phyloP scores from a whole-genome alignment of 352 stramenopile genomes.

The Peronospora tabacina region DNA sequence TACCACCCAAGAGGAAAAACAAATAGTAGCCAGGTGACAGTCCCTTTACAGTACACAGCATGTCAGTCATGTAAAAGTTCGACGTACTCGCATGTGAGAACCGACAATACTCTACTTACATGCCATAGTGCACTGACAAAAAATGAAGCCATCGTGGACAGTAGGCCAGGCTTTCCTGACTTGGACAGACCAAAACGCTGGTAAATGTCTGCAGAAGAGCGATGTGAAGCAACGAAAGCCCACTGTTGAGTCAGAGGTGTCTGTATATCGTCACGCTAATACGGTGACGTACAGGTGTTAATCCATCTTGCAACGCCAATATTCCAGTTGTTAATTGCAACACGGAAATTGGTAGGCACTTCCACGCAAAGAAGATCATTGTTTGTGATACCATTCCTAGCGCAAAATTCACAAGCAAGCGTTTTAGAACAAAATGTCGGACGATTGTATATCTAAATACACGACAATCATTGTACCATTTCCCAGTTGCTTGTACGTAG shows the following conservation, averaged over 20 bases:
- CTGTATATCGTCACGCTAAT: background rate
- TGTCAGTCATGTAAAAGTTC: slow-evolving; percentile 4
- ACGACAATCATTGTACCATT: slow-evolving; percentile 37
- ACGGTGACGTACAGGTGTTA: slow-evolving; percentile 59
- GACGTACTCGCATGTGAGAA: background rate
- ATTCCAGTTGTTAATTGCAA: slow-evolving; percentile 87
- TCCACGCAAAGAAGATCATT: slow-evolving; percentile 82
- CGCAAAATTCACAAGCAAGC: background rate
- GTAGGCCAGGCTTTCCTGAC: slow-evolving; percentile 56
- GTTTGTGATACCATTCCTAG: slow-evolving; percentile 81
- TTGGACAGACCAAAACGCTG: slow-evolving; percentile 76
- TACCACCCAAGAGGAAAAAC: slow-evolving; percentile 78
- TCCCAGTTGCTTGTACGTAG: slow-evolving; percentile 68
- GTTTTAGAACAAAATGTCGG: background rate
- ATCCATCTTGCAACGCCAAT: slow-evolving; percentile 81
- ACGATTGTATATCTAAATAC: background rate
- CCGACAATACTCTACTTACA: slow-evolving; percentile 29
- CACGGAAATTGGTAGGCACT: slow-evolving; percentile 77
- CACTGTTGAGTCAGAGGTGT: slow-evolving; percentile 1
- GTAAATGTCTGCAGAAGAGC: slow-evolving; percentile 59
- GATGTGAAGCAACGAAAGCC: background rate
- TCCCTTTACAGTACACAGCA: slow-evolving; percentile 34
- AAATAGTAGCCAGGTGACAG: slow-evolving; percentile 83
- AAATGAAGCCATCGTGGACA: slow-evolving; percentile 75
- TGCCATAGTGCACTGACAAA: slow-evolving; percentile 83